phyloP scores from a whole-genome alignment of 129 eudicot species.

The Tanacetum coccineum region DNA sequence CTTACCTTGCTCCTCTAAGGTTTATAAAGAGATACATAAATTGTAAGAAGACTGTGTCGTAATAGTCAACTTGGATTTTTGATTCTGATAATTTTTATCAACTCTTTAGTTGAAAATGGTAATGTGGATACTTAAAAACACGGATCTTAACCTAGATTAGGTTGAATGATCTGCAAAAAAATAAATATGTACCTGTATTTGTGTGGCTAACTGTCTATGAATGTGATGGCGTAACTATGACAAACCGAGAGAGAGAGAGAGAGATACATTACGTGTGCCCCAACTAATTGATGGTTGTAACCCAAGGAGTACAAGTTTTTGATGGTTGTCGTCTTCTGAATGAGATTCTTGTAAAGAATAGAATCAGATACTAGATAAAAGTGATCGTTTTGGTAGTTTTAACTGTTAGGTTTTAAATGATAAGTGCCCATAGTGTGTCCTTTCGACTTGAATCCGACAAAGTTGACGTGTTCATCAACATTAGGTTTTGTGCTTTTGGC shows the following conservation, averaged over 20 bases:
- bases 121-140: not conserved
- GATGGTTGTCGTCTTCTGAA: constrained; percentile 10
- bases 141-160: constrained; percentile 2
- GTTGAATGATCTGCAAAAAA: not conserved
- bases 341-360: constrained; percentile 10
- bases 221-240: constrained; percentile 4
- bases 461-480: not conserved
- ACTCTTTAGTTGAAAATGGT: constrained; percentile 15
- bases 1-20: not conserved
- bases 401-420: not conserved
- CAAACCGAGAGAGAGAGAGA: constrained; percentile 9
- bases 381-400: constrained; percentile 10
- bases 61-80: constrained; percentile 4
- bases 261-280: constrained; percentile 1
- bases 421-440: constrained; percentile 7
- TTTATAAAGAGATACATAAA: constrained; percentile 5
- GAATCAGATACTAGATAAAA: not conserved
- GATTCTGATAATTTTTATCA: constrained; percentile 3
- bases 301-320: constrained; percentile 4
- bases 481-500: constrained; percentile 13
- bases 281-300: constrained; percentile 4
- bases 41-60: not conserved
- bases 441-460: constrained; percentile 15
- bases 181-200: not conserved
- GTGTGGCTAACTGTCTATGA: constrained; percentile 4